Evolutionary conservation across 495 filamentous ascomycete genomes (phyloP).

Genomic region (Aspergillus saccharolyticus): DNA sequence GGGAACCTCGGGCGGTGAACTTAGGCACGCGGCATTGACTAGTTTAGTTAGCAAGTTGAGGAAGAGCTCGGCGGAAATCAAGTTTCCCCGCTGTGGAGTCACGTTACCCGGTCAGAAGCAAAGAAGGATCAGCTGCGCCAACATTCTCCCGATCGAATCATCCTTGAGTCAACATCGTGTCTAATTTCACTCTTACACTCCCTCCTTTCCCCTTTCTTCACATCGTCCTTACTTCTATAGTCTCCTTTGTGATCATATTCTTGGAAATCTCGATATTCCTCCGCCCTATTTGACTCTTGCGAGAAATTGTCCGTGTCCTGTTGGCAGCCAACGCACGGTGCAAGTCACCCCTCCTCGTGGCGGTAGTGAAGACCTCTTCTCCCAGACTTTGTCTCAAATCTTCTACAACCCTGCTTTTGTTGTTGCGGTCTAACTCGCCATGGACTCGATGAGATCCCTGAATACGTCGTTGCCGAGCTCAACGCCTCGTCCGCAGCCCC

Average conservation of each 20-base stretch:
- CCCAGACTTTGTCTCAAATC: background rate
- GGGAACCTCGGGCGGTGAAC: background rate
- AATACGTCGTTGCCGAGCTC: constrained; percentile 61
- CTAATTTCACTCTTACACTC: background rate
- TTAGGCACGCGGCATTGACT: too few relatives aligned
- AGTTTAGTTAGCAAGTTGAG: background rate
- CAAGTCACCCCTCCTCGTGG: constrained; percentile 19
- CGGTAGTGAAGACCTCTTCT: background rate
- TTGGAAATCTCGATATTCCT: background rate
- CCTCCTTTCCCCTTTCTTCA: background rate
- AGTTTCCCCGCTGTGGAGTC: constrained; percentile 37
- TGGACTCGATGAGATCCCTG: constrained; percentile 74
- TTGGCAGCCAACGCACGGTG: constrained; percentile 14
- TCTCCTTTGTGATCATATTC: background rate
- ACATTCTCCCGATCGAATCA: constrained; percentile 5
- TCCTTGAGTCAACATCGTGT: background rate
- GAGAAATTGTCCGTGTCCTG: background rate
- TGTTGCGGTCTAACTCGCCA: constrained; percentile 26
- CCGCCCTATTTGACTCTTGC: background rate
- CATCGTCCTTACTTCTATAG: background rate
- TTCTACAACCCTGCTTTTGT: constrained; percentile 13
- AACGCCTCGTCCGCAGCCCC: constrained; percentile 52
- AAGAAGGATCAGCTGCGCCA: constrained; percentile 22
- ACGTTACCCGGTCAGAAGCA: constrained; percentile 41
- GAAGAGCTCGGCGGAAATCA: constrained; percentile 19